A percentile compares a stretch with the other conserved stretches of the same genome.
These are phyloP conservation scores for Sabuloglossum arenarium DNA, from an alignment of 495 filamentous ascomycete species.

Conservation along the genomic window DNA sequence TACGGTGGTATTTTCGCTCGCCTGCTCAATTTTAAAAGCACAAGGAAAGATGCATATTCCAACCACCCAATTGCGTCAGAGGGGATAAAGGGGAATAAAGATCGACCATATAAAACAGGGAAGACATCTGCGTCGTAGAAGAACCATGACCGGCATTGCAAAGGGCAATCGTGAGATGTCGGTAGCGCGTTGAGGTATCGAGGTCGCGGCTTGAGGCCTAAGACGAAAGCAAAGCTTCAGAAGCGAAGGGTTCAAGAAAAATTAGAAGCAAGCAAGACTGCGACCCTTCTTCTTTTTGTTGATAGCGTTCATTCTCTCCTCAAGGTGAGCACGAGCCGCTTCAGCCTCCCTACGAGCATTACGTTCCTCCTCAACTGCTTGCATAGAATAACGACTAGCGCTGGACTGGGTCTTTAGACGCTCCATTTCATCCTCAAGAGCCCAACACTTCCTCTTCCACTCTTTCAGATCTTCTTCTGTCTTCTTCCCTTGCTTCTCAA, in stretches of 20 bases:
- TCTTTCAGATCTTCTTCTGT: slow-evolving; percentile 70
- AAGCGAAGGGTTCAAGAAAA: not conserved
- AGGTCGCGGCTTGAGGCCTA: not conserved
- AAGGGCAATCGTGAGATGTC: not conserved
- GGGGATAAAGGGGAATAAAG: not conserved
- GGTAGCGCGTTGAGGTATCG: not conserved
- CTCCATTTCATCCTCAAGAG: slow-evolving; percentile 60
- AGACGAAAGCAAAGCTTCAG: not conserved
- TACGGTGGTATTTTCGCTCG: not conserved
- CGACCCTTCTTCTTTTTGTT: slow-evolving; percentile 86
- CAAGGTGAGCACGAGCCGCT: slow-evolving; percentile 63
- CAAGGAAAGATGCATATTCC: not conserved
- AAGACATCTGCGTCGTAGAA: not conserved
- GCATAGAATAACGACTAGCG: slow-evolving; percentile 57
- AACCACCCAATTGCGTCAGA: not conserved
- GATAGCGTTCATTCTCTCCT: slow-evolving; percentile 86
- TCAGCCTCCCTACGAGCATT: slow-evolving; percentile 75
- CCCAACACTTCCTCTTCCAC: slow-evolving; percentile 65
- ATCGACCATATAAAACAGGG: not conserved
- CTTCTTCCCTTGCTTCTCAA: slow-evolving; percentile 71
- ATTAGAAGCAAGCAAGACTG: slow-evolving; percentile 83
- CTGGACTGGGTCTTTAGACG: slow-evolving; percentile 46
- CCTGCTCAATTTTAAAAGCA: not conserved
- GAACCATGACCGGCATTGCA: not conserved
- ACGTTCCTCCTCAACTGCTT: slow-evolving; percentile 86